Conservation (phyloP, 164 flowering plant species). For the Magnolia officinalis region DNA sequence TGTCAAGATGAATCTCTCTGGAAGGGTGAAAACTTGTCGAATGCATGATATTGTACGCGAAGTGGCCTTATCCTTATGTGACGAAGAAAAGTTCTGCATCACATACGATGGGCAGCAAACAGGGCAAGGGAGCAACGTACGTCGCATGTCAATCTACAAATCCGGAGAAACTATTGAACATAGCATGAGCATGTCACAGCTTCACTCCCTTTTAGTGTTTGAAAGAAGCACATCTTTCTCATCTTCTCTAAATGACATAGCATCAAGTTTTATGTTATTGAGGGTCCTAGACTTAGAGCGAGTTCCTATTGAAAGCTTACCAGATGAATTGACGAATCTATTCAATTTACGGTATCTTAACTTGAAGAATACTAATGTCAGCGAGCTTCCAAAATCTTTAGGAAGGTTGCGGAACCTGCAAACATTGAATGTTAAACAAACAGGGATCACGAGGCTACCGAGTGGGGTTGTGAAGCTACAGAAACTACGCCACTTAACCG, state of each 20-base stretch:
- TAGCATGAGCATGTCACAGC: constrained; percentile 11
- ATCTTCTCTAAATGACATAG: constrained; percentile 13
- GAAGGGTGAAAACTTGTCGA: not conserved
- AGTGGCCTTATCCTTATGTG: constrained; percentile 3
- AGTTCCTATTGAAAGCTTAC: constrained; percentile 22
- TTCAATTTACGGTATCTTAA: constrained; percentile 35
- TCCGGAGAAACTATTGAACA: constrained; percentile 8
- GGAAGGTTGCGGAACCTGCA: constrained; percentile 33
- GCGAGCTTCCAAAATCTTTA: constrained; percentile 35
- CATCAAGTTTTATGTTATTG: constrained; percentile 20
- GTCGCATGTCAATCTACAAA: constrained; percentile 8
- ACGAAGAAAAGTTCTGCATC: not conserved
- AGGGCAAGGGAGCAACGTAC: not conserved
- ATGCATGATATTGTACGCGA: constrained; percentile 21
- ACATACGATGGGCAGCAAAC: not conserved
- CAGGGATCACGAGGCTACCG: constrained; percentile 29
- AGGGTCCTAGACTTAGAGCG: constrained; percentile 35
- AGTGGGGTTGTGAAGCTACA: constrained; percentile 22
- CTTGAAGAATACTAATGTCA: constrained; percentile 28
- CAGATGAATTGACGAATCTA: constrained; percentile 22
- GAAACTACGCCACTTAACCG: constrained; percentile 34
- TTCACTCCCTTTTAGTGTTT: constrained; percentile 34
- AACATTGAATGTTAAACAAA: constrained; percentile 32
- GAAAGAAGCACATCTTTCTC: constrained; percentile 11
- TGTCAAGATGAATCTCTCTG: not conserved